phyloP scores from a whole-genome alignment of 345 rosid species.

The Salix caprea region DNA sequence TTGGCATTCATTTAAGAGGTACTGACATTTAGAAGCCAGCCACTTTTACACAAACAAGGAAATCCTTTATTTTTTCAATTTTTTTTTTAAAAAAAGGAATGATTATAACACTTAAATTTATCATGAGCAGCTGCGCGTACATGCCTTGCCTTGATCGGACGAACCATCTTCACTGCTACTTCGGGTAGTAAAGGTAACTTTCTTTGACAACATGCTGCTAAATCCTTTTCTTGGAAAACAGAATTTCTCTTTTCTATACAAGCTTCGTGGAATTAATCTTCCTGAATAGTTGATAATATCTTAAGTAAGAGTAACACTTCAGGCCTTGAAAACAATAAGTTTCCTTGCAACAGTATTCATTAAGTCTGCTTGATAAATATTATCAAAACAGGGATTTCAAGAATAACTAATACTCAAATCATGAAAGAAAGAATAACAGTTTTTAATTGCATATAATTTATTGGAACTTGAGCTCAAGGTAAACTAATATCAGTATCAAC shows the following conservation, averaged over 20 bases:
- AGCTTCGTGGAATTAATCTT: conserved; percentile 17
- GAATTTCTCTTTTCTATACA: conserved; percentile 7
- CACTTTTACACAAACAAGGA: not conserved
- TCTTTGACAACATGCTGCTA: conserved; percentile 22
- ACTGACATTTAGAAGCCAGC: not conserved
- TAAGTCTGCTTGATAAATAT: not conserved
- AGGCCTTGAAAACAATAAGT: not conserved
- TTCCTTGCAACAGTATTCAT: too few relatives aligned
- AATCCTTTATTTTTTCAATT: not conserved
- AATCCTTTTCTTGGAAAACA: conserved; percentile 16
- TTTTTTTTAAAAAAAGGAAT: too few relatives aligned
- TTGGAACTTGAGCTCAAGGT: not conserved
- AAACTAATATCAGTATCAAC: not conserved
- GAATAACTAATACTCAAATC: not conserved
- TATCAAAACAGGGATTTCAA: not conserved
- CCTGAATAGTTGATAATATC: conserved; percentile 25
- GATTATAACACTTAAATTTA: too few relatives aligned
- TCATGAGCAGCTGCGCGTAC: conserved; percentile 7
- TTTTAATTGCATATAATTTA: not conserved
- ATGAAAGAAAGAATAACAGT: not conserved
- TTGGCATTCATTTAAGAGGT: not conserved
- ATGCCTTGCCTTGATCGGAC: conserved; percentile 47
- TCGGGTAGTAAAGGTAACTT: conserved; percentile 22
- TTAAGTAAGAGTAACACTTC: not conserved
- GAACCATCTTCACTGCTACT: conserved; percentile 28